Evolutionary conservation across 768 basidiomycete species (phyloP).

Genomic region (Leccinum incarnatum): DNA sequence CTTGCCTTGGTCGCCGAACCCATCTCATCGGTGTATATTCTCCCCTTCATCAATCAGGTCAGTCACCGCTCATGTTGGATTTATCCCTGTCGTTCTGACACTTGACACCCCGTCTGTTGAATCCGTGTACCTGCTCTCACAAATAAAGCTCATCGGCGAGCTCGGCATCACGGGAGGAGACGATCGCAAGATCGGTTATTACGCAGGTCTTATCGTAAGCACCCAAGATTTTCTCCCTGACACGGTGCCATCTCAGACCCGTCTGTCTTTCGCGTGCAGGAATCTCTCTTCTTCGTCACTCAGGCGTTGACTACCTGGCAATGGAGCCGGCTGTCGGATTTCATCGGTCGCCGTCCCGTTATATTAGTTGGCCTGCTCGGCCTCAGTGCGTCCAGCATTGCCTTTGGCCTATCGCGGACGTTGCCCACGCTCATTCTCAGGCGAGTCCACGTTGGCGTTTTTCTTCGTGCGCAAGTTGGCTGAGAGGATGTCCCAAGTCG

Average conservation of each 20-base stretch:
- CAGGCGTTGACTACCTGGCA: constrained; percentile 58
- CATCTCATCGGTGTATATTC: constrained; percentile 53
- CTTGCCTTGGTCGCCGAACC: constrained; percentile 56
- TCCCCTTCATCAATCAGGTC: constrained; percentile 63
- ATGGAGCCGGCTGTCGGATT: constrained; percentile 64
- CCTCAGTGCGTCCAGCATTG: constrained; percentile 49
- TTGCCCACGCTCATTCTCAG: constrained; percentile 56
- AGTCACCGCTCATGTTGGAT: neutral
- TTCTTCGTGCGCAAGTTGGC: neutral
- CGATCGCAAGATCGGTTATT: constrained; percentile 63
- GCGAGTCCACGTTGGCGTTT: constrained; percentile 24
- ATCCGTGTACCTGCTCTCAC: neutral
- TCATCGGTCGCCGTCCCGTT: constrained; percentile 59
- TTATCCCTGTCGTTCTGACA: neutral
- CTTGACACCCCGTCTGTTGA: neutral
- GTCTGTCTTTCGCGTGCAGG: constrained; percentile 35
- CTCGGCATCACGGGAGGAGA: constrained; percentile 65
- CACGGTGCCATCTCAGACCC: neutral
- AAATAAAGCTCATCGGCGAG: constrained; percentile 53
- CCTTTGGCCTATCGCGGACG: constrained; percentile 61
- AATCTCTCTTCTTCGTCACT: constrained; percentile 59
- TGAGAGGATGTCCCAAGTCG: constrained; percentile 24
- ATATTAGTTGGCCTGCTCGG: constrained; percentile 60
- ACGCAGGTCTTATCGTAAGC: constrained; percentile 58
- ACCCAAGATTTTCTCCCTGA: neutral